These are phyloP conservation scores for Alectoria sarmentosa DNA, from an alignment of 495 filamentous ascomycete genomes.

Conservation along the genomic window DNA sequence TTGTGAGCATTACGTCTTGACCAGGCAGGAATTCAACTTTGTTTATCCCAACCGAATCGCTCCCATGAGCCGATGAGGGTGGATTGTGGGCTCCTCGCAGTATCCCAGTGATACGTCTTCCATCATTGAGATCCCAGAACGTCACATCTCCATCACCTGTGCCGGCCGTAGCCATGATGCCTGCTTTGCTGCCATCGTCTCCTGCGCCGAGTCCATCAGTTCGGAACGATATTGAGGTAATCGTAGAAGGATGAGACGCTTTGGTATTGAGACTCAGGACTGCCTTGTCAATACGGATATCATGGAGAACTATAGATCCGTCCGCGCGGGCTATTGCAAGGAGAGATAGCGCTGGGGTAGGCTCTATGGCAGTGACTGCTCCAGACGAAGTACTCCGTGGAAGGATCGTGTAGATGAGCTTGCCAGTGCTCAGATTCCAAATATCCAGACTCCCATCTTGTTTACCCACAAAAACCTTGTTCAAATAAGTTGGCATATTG, in stretches of 20 bases:
- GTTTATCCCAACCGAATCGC: slow-evolving; percentile 55
- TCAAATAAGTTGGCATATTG: slow-evolving; percentile 88
- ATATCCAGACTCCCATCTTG: slow-evolving; percentile 88
- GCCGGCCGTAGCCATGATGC: slow-evolving; percentile 80
- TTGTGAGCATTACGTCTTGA: slow-evolving; percentile 83
- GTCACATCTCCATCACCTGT: slow-evolving; percentile 73
- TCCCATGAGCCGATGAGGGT: slow-evolving; percentile 48
- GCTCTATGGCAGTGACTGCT: slow-evolving; percentile 72
- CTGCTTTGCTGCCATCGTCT: slow-evolving; percentile 68
- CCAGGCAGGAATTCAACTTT: slow-evolving; percentile 86
- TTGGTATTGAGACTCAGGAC: slow-evolving; percentile 59
- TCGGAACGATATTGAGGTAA: slow-evolving; percentile 84
- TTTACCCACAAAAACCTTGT: slow-evolving; percentile 87
- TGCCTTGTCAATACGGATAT: slow-evolving; percentile 67
- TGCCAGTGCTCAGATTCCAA: slow-evolving; percentile 91
- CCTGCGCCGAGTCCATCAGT: slow-evolving; percentile 88
- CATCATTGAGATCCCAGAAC: slow-evolving; percentile 90
- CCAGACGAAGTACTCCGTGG: slow-evolving; percentile 59
- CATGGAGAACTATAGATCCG: slow-evolving; percentile 70
- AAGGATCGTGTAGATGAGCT: slow-evolving; percentile 76
- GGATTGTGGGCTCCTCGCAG: slow-evolving; percentile 80
- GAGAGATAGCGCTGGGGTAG: slow-evolving; percentile 76
- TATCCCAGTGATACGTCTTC: slow-evolving; percentile 71
- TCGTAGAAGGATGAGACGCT: slow-evolving; percentile 41
- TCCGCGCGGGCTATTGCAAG: slow-evolving; percentile 79